Evolutionary conservation across 2,329 filamentous ascomycete genomes (phyloP).

Genomic region (Aspergillus japonicus): DNA sequence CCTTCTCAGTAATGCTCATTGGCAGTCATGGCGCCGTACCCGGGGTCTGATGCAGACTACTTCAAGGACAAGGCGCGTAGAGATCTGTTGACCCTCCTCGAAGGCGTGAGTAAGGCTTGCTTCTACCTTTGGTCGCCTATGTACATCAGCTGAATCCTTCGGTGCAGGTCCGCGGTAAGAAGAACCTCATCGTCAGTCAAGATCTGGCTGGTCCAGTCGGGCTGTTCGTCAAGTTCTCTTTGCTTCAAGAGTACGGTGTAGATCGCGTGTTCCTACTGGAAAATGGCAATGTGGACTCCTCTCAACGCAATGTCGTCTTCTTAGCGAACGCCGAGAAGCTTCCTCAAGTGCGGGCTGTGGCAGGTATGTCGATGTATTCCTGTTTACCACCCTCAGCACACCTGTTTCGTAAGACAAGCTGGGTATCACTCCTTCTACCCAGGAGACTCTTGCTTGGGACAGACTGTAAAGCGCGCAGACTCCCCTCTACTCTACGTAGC

Average conservation of each 20-base stretch:
- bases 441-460: constrained; percentile 41
- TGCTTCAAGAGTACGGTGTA: constrained; percentile 93
- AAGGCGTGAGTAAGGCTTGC: constrained; percentile 74
- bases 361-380: constrained; percentile 62
- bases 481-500: constrained; percentile 53
- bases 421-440: background rate
- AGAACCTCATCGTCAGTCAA: constrained; percentile 93
- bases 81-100: constrained; percentile 85
- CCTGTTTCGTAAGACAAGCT: constrained; percentile 9
- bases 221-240: constrained; percentile 90
- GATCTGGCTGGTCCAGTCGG: constrained; percentile 86
- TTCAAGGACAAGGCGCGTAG: constrained; percentile 65
- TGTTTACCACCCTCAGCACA: constrained; percentile 1
- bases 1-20: constrained; percentile 21
- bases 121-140: constrained; percentile 11
- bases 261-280: constrained; percentile 97
- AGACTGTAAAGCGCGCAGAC: constrained; percentile 60
- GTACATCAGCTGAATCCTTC: constrained; percentile 20
- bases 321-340: constrained; percentile 87
- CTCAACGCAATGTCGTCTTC: constrained; percentile 93
- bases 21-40: constrained; percentile 43
- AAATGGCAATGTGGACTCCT: constrained; percentile 91
- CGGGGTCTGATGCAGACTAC: constrained; percentile 47
- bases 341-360: constrained; percentile 78
- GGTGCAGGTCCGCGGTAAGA: constrained; percentile 89